Base-by-base conservation (phyloP, 2,329 filamentous ascomycete genomes). In the Sporothrix curviconia region DNA sequence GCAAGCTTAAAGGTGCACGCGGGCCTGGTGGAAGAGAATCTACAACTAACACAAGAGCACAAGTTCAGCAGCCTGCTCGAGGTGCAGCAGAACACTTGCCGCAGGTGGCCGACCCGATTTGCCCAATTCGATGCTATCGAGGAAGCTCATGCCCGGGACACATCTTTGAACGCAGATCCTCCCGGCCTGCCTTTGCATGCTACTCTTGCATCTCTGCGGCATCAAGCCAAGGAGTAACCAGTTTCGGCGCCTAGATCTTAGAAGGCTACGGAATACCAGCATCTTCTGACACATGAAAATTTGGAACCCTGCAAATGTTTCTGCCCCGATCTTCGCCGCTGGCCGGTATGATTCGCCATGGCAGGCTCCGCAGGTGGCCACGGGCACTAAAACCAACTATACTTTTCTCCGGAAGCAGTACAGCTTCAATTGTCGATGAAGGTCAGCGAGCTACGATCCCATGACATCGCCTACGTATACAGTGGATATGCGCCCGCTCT, bases 391-490 rank as follows among this genome's bases (percentile, higher is more conserved):
- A 70, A 96, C 92, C 11, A 96, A 97, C 69, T 99, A 96, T 73
- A 86, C 84, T 4, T 89, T 90, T 64, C 76, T 97, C 5, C 87
- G 95, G 56, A 95, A 94, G 70, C 85, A 86, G 60, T 81, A 99
- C 14, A 84, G 87, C 30, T 81, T 99, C 15, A n/a, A 95, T 96
- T 68, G 87, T 96, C 57, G 94, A 99, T 69, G 94, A 97, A n/a
- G 69, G 92, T 99, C 39, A 92, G 95, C 68, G 94, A 99, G 71
- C 86, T 94, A 59, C 88, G 95, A 47, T 94, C 94, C 3, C 89
- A 94, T 66, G 94, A 99, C 66, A 86, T 97, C 60, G 88, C 92
- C n/a, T 99, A 99, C 67, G 92, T 96, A 11, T 99, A 97, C 73
- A 95, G 90, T 62, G 95, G 94, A 54, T 99, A 97, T 68, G 94